Conservation (phyloP, 306 rosid genomes). For the Canavalia ensiformis region DNA sequence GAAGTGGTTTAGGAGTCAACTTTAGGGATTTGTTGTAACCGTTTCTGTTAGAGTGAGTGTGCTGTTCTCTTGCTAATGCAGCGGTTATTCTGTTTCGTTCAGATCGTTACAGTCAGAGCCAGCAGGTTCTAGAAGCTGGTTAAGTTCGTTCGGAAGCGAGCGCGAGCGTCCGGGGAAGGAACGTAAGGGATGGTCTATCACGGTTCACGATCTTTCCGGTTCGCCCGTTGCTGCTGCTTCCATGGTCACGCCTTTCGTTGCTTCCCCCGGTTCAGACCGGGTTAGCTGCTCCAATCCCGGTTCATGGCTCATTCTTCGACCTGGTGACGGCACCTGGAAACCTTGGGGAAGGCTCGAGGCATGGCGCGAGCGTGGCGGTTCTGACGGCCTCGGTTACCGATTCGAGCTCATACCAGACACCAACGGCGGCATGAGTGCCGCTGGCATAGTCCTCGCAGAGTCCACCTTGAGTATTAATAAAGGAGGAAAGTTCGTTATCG, state of each 20-base stretch:
- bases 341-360: constrained; percentile 84
- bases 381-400: constrained; percentile 72
- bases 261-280: constrained; percentile 76
- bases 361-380: constrained; percentile 81
- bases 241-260: constrained; percentile 78
- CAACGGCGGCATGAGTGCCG: constrained; percentile 63
- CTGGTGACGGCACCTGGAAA: constrained; percentile 75
- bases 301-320: constrained; percentile 79
- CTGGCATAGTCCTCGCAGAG: constrained; percentile 74
- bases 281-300: constrained; percentile 83
- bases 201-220: constrained; percentile 80
- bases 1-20: constrained; percentile 26
- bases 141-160: constrained; percentile 77
- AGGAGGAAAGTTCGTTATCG: constrained; percentile 69
- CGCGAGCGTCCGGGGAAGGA: constrained; percentile 77
- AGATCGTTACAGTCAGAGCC: constrained; percentile 67
- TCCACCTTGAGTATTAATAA: constrained; percentile 65
- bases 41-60: background rate
- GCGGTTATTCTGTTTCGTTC: constrained; percentile 45
- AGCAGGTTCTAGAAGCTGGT: constrained; percentile 63
- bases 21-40: constrained; percentile 37
- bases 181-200: constrained; percentile 80
- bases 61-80: constrained; percentile 1
- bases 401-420: constrained; percentile 76
- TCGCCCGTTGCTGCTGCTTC: constrained; percentile 82